Conservation (phyloP, 768 basidiomycete species). For the Tricholoma flavovirens region DNA sequence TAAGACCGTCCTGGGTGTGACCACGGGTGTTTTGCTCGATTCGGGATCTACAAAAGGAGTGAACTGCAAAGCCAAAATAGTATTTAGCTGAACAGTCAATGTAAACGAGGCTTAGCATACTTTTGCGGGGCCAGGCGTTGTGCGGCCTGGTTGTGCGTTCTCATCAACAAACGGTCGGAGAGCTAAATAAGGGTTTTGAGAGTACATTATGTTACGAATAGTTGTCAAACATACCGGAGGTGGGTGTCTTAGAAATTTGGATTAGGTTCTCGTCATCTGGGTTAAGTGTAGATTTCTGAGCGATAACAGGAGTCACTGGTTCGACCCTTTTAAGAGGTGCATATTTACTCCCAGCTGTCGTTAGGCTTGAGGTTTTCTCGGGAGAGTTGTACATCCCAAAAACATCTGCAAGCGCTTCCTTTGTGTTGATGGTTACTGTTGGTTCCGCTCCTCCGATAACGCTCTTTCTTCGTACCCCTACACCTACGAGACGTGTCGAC, state of each 20-base stretch:
- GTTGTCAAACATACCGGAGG: constrained; percentile 21
- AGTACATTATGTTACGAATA: constrained; percentile 8
- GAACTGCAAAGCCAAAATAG: constrained; percentile 38
- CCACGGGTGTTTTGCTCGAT: constrained; percentile 37
- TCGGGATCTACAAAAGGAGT: constrained; percentile 59
- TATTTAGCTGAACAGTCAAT: constrained; percentile 10
- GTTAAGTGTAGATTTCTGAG: constrained; percentile 26
- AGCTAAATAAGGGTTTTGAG: constrained; percentile 26
- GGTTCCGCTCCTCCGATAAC: constrained; percentile 52
- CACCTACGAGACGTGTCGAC: constrained; percentile 33
- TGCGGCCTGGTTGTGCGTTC: constrained; percentile 43
- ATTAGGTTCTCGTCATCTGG: constrained; percentile 38
- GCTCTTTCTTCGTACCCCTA: constrained; percentile 36
- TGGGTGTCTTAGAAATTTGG: constrained; percentile 34
- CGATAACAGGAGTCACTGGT: constrained; percentile 42
- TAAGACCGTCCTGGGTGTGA: constrained; percentile 38
- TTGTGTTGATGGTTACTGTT: constrained; percentile 95
- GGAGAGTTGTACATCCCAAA: constrained; percentile 96
- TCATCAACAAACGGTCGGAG: constrained; percentile 73
- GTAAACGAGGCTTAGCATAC: constrained; percentile 19
- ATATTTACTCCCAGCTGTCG: constrained; percentile 62
- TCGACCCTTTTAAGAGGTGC: constrained; percentile 67
- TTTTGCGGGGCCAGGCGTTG: constrained; percentile 30
- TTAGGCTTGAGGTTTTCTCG: constrained; percentile 58
- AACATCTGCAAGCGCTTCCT: constrained; percentile 89